These are phyloP conservation scores for Nakazawaea ambrosiae DNA, from an alignment of 805 yeast genomes.

Conservation along the genomic window DNA sequence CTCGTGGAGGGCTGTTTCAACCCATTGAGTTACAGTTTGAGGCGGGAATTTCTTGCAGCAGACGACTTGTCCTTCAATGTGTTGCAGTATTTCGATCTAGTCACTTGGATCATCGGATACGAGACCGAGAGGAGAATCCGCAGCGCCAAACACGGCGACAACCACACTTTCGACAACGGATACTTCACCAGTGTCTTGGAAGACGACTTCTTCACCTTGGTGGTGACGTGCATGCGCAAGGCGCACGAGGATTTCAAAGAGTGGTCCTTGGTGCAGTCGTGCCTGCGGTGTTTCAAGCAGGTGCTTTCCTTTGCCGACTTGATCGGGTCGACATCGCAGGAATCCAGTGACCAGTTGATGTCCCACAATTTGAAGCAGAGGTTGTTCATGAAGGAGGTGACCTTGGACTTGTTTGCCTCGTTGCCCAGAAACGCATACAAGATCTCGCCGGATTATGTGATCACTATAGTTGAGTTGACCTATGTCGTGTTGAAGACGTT, in stretches of 20 bases:
- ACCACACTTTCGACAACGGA: conserved; percentile 24
- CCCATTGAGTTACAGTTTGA: conserved; percentile 47
- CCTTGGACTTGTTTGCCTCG: conserved; percentile 45
- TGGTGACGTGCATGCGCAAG: conserved; percentile 34
- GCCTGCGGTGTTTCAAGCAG: conserved; percentile 60
- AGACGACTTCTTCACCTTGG: conserved; percentile 51
- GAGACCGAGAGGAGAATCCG: conserved; percentile 26
- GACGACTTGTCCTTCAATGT: conserved; percentile 21
- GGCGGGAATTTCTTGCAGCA: conserved; percentile 32
- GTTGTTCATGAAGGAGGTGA: conserved; percentile 61
- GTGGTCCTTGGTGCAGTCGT: conserved; percentile 62
- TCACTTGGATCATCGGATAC: conserved; percentile 72
- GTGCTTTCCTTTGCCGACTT: conserved; percentile 39
- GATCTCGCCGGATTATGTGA: conserved; percentile 56
- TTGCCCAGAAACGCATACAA: conserved; percentile 60
- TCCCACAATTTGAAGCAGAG: conserved; percentile 55
- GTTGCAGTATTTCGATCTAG: conserved; percentile 48
- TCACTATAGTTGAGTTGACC: conserved; percentile 55
- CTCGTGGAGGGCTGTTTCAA: conserved; percentile 75
- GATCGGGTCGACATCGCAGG: conserved; percentile 21
- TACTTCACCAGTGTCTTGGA: conserved; percentile 50
- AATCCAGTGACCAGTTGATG: conserved; percentile 29
- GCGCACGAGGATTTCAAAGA: conserved; percentile 32
- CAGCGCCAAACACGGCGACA: not conserved
- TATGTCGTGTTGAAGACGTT: conserved; percentile 61